Base-by-base conservation (phyloP, 768 basidiomycete species). In the Boletus sp. region DNA sequence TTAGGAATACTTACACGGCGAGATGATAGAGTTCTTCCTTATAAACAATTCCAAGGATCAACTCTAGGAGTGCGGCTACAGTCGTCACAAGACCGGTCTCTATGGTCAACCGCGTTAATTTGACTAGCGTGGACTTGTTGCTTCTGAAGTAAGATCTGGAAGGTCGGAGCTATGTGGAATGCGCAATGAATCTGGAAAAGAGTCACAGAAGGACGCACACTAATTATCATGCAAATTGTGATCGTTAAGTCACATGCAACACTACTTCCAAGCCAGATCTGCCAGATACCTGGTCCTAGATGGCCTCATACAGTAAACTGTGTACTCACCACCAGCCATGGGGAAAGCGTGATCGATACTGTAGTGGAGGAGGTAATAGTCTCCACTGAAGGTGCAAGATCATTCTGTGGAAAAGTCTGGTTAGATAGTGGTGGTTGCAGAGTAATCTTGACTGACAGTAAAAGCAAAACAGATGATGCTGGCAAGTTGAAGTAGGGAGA, bases 1-100 rank as follows among this genome's bases (percentile, higher is more conserved):
- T 11, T 7, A 0, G 15, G 5, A 17, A 36, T 24, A 60, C 66
- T 50, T 48, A 68, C 67, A 67, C 52, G 2, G 68, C 68, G 5
- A 57, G 8, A 35, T 68, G 63, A 47, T 64, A 62, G 14, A 50
- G 7, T 0, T 40, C 12, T 0, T 50, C 1, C 6, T 5, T 29
- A 36, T 12, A 64, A 39, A 47, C 47, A 6, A 56, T 7, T 4
- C 50, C 59, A 14, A 70, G 48, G 5, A 63, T 33, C 5, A 68
- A 52, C 42, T 70, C 67, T 1, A 63, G 24, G 15, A 70, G 47
- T 1, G 60, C 60, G 0, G 68, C 58, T 7, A 45, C 40, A 6
- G 63, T 55, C 11, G 68, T 70, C 14, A 70, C 47, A 11, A 63
- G 52, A 4, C 68, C 68, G 0, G 68, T 68, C 41, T 70, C 67